These are phyloP conservation scores for Fusarium oligoseptatum DNA, from an alignment of 2,329 filamentous ascomycete genomes.

Conservation along the genomic window DNA sequence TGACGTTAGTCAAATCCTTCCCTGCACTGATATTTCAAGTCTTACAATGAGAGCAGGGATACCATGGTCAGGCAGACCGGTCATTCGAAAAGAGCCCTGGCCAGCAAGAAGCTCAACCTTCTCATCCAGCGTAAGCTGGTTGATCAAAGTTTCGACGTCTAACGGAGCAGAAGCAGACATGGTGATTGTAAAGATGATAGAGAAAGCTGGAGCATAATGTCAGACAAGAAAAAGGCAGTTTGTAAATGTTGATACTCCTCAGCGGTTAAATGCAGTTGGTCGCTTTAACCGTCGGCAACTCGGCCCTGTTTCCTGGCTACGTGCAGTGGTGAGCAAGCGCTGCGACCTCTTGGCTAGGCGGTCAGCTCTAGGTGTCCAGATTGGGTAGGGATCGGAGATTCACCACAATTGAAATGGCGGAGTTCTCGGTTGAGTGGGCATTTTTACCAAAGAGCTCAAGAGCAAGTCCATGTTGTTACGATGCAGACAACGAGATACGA, in stretches of 20 bases:
- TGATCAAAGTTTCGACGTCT: slow-evolving; percentile 30
- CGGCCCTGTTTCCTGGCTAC: slow-evolving; percentile 20
- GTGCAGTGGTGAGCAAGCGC: background rate
- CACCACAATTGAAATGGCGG: background rate
- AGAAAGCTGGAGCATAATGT: background rate
- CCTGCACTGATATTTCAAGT: background rate
- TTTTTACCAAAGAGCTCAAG: background rate
- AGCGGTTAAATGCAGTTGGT: background rate
- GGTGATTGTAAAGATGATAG: background rate
- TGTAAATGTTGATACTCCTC: background rate
- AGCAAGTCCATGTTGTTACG: background rate
- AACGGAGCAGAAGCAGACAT: slow-evolving; percentile 17
- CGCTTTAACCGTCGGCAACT: slow-evolving; percentile 35
- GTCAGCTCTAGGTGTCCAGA: background rate
- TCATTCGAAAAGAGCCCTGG: slow-evolving; percentile 40
- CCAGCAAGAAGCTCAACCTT: slow-evolving; percentile 40
- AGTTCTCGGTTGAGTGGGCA: background rate
- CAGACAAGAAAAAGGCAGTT: background rate
- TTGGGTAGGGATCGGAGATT: background rate
- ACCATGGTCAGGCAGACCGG: slow-evolving; percentile 17
- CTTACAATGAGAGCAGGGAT: slow-evolving; percentile 37
- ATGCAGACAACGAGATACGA: background rate
- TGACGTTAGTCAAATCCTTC: background rate
- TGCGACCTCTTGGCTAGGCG: background rate
- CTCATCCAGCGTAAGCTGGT: slow-evolving; percentile 35